These are phyloP conservation scores for Dactylonectria estremocensis DNA, from an alignment of 2,329 filamentous ascomycete genomes.

Conservation along the genomic window DNA sequence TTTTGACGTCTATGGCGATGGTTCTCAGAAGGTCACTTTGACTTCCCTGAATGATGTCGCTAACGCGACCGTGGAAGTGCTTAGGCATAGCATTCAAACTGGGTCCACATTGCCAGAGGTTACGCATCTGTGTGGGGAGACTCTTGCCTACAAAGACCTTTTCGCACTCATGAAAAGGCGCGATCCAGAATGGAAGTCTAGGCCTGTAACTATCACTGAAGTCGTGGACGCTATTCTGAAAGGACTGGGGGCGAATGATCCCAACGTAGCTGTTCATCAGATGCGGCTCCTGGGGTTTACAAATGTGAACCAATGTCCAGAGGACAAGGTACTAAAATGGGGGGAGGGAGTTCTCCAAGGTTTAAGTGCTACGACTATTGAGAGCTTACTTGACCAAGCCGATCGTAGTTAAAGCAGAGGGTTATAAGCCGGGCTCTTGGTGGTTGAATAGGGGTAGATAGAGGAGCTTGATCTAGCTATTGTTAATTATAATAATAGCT, in stretches of 20 bases:
- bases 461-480: too few relatives aligned
- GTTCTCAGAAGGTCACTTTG: constrained; percentile 8
- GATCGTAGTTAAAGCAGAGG: too few relatives aligned
- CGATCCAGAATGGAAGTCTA: not conserved
- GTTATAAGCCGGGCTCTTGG: too few relatives aligned
- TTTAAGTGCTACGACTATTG: not conserved
- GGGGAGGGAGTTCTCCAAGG: not conserved
- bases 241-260: not conserved
- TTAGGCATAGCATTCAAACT: too few relatives aligned
- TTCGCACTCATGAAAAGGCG: not conserved
- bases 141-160: not conserved
- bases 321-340: not conserved
- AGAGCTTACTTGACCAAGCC: not conserved
- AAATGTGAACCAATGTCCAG: not conserved
- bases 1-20: constrained; percentile 2
- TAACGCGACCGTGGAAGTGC: too few relatives aligned
- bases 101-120: not conserved
- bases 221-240: not conserved
- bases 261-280: not conserved
- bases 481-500: too few relatives aligned
- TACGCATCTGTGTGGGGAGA: not conserved
- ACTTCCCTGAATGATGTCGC: not conserved
- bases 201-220: not conserved
- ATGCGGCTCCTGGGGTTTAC: not conserved
- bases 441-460: too few relatives aligned